Evolutionary conservation across 1,284 basidiomycete species (phyloP), one percentile per base, ranked within the genome.

Genomic region (Boletus hoseneyae): DNA sequence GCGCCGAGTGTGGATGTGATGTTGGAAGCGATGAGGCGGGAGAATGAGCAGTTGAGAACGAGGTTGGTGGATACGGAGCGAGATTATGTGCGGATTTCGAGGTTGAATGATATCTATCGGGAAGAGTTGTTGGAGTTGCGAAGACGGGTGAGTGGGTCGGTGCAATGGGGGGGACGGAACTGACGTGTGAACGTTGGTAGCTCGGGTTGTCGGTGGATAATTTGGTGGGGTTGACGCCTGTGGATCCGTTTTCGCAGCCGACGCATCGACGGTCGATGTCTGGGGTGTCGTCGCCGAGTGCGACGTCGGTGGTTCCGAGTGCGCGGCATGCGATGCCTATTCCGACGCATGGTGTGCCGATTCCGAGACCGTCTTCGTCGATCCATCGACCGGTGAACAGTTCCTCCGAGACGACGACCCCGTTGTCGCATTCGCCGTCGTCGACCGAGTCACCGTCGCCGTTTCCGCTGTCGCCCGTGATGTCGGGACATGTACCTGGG

Each of bases 101-200:
- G 87, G 56, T 66, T 90, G 61, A 90, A 90, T 55, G 88, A 91
- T 59, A 76, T 89, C 4, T 91, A 90, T 60, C 74, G 87, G 29
- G 87, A 90, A 66, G 88, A 91, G 66, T 68, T 91, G 51, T 83
- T 91, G 51, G 82, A 87, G 39, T 81, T 87, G 63, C 70, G 89
- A 50, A 72, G 81, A 59, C 71, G 87, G 64, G 88, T 90, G 66
- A 64, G 88, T 90, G 66, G 70, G 87, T 76, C 1, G 10, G 18
- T 15, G 53, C 40, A 42, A 11, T 35, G 36, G 7, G 15, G 47
- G 13, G 23, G 19, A 6, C n/a, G 41, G 51, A 16, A 19, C 16
- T 35, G 47, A 47, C 46, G 35, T 44, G 19, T n/a, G n/a, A n/a
- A 47, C 7, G 23, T 11, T 30, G 29, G 29, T 30, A 90, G 87